Base-by-base conservation (phyloP, 345 rosid genomes). In the Aquilaria yunnanensis region DNA sequence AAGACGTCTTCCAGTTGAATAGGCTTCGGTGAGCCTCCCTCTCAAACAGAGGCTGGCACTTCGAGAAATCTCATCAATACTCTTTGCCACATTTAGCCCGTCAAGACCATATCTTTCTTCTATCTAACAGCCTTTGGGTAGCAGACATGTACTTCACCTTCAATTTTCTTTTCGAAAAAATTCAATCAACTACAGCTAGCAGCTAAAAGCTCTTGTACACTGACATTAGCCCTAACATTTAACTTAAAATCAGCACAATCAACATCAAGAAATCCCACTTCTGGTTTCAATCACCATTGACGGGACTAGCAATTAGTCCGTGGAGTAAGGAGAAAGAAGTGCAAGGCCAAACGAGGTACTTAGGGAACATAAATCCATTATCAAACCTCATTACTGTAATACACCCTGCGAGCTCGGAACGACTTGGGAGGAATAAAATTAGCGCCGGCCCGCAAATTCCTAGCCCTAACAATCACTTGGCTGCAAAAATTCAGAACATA, bases 401-500 rank as follows among this genome's bases (percentile, higher is more conserved):
- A 91, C 64, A 77, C 59, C 72, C 90, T 84, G 33, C 97, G 93
- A 64, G 92, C 74, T 11, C 96, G 96, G 73, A 95, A 95, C 30
- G 99, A 76, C 83, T 77, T 95, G 9, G 77, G 56, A 49, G 99
- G 89, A 30, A 95, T 85, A 43, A 88, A 95, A 83, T 95, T 95
- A 51, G 99, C 97, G 5, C 72, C 92, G 16, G 89, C 77, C 3
- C 93, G 90, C 55, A 95, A 80, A 76, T 81, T 89, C 76, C 97
- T 81, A 65, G 97, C 99, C 75, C 97, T 84, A 66, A 85, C 67
- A 5, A 91, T 70, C 68, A 95, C 78, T 79, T 95, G 97, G 67
- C 99, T 95, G 74, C 2, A 48, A 54, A 32, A 37, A 57, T 31
- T 31, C 4, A 58, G 61, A 51, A 50, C 64, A 54, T 49, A 46